Evolutionary conservation across 768 basidiomycete species (phyloP), one percentile per base, ranked within the genome.

Genomic region (Russula ochroleuca): DNA sequence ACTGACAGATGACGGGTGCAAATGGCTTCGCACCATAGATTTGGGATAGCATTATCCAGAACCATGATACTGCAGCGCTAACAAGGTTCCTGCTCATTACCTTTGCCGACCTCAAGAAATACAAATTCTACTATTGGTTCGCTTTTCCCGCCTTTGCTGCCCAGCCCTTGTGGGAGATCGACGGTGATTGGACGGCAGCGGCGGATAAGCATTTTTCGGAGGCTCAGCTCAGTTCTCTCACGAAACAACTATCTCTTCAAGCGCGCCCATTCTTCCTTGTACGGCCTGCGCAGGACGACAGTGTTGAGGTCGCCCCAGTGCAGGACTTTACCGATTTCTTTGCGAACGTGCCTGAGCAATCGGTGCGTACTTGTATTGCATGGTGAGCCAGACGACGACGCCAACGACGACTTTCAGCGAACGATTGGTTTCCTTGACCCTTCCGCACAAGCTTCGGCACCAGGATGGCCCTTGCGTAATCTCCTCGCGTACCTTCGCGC

Each of bases 91-190:
- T 98, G 23, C 79, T 97, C 56, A 89, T 99, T 69, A 94, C 94
- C 0, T 98, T 87, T 69, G 92, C 97, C 0, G 97, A 99, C 75
- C 85, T 99, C 69, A 99, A 98, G 81, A 98, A 95, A 74, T 98
- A 97, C 79, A 89, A 88, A 68, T 98, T 94, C 73, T 94, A 88
- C 71, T 98, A 98, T 75, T 99, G 96, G 97, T 98, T 98, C 71
- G 90, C 91, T 0, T 97, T 98, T 73, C 96, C 97, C 2, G 93
- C 95, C 0, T 87, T 98, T 67, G 87, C 88, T 0, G 79, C 90
- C 23, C 93, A 92, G 68, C 94, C 97, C 8, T 84, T 88, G 6
- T 98, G 95, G 95, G 87, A 92, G 77, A 86, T 91, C 68, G 77
- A 78, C 38, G 81, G 79, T 13, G 88, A 86, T 0, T 90, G 89